Evolutionary conservation across 2,329 filamentous ascomycete genomes (phyloP).

Genomic region (Ceratocystiopsis sp.): DNA sequence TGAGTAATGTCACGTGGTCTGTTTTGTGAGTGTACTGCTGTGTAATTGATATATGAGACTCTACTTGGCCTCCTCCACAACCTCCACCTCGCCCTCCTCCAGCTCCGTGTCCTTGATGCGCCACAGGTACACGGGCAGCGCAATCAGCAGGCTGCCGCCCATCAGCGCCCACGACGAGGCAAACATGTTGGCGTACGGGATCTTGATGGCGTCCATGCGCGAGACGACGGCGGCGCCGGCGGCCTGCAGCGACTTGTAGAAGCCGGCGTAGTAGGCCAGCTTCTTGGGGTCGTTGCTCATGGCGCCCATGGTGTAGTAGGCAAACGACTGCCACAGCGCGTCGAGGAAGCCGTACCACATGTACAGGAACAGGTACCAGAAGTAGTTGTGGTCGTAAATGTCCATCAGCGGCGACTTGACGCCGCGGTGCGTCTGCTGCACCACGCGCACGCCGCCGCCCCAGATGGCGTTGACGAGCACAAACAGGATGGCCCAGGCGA

Average conservation of each 20-base stretch:
- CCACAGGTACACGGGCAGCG: conserved; percentile 5
- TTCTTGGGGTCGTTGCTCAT: conserved; percentile 7
- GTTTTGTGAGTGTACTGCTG: no score
- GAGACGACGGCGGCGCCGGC: conserved; percentile 4
- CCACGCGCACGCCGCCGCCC: conserved; percentile 3
- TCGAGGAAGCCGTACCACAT: conserved; percentile 7
- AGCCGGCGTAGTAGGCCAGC: conserved; percentile 6
- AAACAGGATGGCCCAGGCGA: conserved; percentile 5
- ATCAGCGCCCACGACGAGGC: conserved; percentile 3
- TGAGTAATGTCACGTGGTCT: background rate
- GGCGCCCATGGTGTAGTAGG: conserved; percentile 7
- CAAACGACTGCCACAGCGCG: conserved; percentile 23
- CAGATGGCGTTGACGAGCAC: conserved; percentile 6
- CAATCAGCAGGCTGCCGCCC: conserved; percentile 4
- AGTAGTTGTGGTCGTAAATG: conserved; percentile 15
- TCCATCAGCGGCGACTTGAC: conserved; percentile 1
- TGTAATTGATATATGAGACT: no score
- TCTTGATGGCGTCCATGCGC: conserved; percentile 3
- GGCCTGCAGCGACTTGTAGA: conserved; percentile 8
- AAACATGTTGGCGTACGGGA: conserved; percentile 4
- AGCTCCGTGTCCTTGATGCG: conserved; percentile 4
- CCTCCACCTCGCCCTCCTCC: no score
- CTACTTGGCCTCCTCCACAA: no score
- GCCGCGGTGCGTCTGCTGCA: background rate
- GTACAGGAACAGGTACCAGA: conserved; percentile 4